Evolutionary conservation across 2,329 filamentous ascomycete species (phyloP).

Genomic region (Botrytis elliptica): DNA sequence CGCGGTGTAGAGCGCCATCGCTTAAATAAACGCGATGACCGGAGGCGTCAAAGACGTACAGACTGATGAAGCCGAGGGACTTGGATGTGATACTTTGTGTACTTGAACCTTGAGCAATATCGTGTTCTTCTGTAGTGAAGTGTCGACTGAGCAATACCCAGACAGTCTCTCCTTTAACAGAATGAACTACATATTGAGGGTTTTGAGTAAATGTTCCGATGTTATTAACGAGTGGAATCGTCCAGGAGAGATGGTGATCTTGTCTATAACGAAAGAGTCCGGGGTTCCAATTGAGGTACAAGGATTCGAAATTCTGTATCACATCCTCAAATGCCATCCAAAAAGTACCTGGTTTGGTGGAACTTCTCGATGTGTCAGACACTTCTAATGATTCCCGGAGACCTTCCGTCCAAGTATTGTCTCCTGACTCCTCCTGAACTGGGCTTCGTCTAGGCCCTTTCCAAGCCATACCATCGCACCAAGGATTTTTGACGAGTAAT

Average conservation of each 20-base stretch:
- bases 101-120: slow-evolving; percentile 49
- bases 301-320: slow-evolving; percentile 87
- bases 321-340: slow-evolving; percentile 92
- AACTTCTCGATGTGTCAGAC: slow-evolving; percentile 34
- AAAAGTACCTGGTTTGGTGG: slow-evolving; percentile 66
- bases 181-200: slow-evolving; percentile 69
- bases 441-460: slow-evolving; percentile 47
- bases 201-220: slow-evolving; percentile 61
- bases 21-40: slow-evolving; percentile 73
- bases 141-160: slow-evolving; percentile 89
- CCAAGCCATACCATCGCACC: slow-evolving; percentile 80
- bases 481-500: slow-evolving; percentile 91
- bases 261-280: slow-evolving; percentile 76
- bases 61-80: slow-evolving; percentile 74
- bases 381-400: slow-evolving; percentile 31
- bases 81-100: slow-evolving; percentile 35
- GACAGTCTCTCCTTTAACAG: slow-evolving; percentile 57
- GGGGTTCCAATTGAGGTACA: slow-evolving; percentile 98
- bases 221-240: slow-evolving; percentile 50
- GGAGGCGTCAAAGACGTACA: slow-evolving; percentile 73
- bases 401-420: slow-evolving; percentile 29
- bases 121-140: slow-evolving; percentile 68
- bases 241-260: slow-evolving; percentile 89
- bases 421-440: slow-evolving; percentile 14
- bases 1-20: slow-evolving; percentile 68